Conservation (phyloP, 2,329 filamentous ascomycete genomes). For the Aspergillus sergii region DNA sequence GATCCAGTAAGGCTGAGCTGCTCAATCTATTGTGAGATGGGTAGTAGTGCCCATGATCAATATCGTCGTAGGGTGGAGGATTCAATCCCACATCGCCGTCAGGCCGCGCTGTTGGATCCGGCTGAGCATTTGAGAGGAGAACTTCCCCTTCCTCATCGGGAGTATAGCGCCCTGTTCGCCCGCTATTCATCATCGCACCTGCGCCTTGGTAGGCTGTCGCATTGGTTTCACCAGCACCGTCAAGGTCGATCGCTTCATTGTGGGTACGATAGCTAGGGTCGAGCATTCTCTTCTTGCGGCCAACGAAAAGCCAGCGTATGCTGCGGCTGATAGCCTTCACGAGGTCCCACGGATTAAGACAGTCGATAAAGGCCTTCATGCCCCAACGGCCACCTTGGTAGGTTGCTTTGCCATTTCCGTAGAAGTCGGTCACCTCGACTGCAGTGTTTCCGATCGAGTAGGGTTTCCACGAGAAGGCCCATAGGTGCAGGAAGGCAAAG, state of each 20-base stretch:
- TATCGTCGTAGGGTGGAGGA: constrained; percentile 23
- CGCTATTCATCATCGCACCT: constrained; percentile 25
- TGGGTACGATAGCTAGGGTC: constrained; percentile 44
- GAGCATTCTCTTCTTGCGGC: constrained; percentile 55
- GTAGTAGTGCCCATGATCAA: constrained; percentile 17
- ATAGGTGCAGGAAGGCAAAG: constrained; percentile 77
- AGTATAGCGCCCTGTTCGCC: constrained; percentile 28
- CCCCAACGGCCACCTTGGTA: constrained; percentile 69
- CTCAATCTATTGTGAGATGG: constrained; percentile 12
- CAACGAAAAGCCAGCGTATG: constrained; percentile 78
- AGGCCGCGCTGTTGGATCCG: constrained; percentile 33
- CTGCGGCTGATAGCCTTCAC: constrained; percentile 77
- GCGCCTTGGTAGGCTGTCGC: constrained; percentile 34
- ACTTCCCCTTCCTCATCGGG: constrained; percentile 41
- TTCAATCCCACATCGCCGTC: constrained; percentile 14
- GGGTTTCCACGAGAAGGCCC: constrained; percentile 76
- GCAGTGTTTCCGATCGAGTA: constrained; percentile 59
- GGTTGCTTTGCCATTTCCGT: constrained; percentile 47
- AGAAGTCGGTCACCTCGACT: constrained; percentile 47
- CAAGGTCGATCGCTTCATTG: constrained; percentile 32
- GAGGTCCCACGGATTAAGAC: constrained; percentile 81
- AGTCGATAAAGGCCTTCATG: constrained; percentile 66
- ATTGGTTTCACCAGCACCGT: constrained; percentile 20
- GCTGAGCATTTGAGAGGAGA: constrained; percentile 43
- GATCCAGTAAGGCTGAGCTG: constrained; percentile 17